phyloP scores from a whole-genome alignment of 148 eudicot genomes.

The Amaranthus hypochondriacus region DNA sequence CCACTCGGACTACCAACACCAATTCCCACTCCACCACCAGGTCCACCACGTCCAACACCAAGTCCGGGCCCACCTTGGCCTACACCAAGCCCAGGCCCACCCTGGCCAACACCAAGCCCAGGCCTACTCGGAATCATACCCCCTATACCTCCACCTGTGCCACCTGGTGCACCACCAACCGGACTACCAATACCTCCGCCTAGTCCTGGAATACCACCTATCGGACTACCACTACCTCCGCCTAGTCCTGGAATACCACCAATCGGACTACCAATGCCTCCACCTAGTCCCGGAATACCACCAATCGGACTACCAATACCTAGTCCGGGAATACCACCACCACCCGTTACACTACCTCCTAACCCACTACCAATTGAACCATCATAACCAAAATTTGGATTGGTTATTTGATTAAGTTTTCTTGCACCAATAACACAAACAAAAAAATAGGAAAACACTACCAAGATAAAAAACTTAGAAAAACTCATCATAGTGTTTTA shows the following conservation, averaged over 20 bases:
- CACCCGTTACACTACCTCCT: background rate
- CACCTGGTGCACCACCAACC: background rate
- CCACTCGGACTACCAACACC: conserved; percentile 13
- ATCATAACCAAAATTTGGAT: background rate
- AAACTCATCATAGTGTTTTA: conserved; percentile 1
- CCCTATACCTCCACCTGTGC: background rate
- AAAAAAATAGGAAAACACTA: conserved; percentile 7
- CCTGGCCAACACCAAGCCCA: conserved; percentile 14
- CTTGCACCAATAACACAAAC: conserved; percentile 6
- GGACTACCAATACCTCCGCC: conserved; percentile 3
- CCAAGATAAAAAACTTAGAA: background rate
- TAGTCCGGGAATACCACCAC: conserved; percentile 4
- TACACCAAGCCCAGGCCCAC: conserved; percentile 1
- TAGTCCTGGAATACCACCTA: background rate
- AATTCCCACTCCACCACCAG: conserved; percentile 12
- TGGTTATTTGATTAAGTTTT: background rate
- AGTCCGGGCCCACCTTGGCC: background rate
- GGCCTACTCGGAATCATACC: conserved; percentile 8
- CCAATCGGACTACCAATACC: background rate
- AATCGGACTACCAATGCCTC: background rate
- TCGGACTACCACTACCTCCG: background rate
- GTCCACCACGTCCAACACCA: conserved; percentile 12
- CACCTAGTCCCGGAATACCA: background rate
- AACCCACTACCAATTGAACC: background rate
- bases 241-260: background rate